Evolutionary conservation across 2,329 filamentous ascomycete genomes (phyloP).

Genomic region (Ascochyta viciae-villosae): DNA sequence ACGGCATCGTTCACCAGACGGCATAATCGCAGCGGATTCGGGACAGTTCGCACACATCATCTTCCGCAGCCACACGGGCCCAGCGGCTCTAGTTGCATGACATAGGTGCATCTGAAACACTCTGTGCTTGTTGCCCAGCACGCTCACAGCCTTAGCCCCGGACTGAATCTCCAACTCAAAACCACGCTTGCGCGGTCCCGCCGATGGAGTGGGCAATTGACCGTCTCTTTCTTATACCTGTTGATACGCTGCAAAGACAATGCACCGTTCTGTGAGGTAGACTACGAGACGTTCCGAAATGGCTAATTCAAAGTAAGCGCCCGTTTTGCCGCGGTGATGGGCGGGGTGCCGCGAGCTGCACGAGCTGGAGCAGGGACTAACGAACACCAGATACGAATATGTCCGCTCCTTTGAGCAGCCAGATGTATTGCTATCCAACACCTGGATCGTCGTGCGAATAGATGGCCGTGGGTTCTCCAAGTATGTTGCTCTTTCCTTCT

Average conservation of each 20-base stretch:
- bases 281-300: conserved; percentile 6
- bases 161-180: conserved; percentile 16
- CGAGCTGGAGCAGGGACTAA: conserved; percentile 20
- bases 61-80: conserved; percentile 4
- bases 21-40: conserved; percentile 8
- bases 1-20: conserved; percentile 3
- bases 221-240: conserved; percentile 14
- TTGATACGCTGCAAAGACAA: not conserved
- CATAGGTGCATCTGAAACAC: conserved; percentile 18
- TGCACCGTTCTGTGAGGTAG: conserved; percentile 10
- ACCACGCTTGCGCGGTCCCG: conserved; percentile 11
- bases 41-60: conserved; percentile 5
- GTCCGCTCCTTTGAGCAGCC: conserved; percentile 87
- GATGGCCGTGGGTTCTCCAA: conserved; percentile 96
- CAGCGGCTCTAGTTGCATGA: conserved; percentile 11
- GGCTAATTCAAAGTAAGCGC: conserved; percentile 20
- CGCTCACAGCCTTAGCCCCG: conserved; percentile 21
- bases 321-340: not conserved
- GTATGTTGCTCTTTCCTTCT: conserved; percentile 54
- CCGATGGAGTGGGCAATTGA: conserved; percentile 5
- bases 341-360: conserved; percentile 6
- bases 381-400: conserved; percentile 79
- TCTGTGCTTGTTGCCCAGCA: conserved; percentile 14
- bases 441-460: conserved; percentile 93
- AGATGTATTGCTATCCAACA: conserved; percentile 83